Evolutionary conservation across 2,329 filamentous ascomycete species (phyloP), one percentile per base, ranked within the genome.

Genomic region (Colletotrichum simmondsii): DNA sequence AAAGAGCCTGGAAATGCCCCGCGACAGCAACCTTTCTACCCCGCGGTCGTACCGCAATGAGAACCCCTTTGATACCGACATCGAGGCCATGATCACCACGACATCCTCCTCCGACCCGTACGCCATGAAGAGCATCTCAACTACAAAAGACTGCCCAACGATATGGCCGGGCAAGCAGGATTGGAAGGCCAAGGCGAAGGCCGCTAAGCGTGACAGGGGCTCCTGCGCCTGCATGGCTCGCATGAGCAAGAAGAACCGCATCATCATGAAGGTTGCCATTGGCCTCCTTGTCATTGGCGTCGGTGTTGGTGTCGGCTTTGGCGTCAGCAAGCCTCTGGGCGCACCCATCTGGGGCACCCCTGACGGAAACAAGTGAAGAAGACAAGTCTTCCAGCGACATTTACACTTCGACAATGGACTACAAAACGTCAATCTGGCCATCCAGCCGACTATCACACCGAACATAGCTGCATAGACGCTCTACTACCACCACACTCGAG

Each of bases 141-240:
- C 79, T 35, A 86, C 85, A 66, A 84, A 84, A 72, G 88, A 91
- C 73, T 87, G 86, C 76, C 84, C 87, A 57, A 70, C 72, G 35
- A 88, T 91, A 22, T 92, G 90, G 90, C 90, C 90, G 5, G 87
- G 87, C 69, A 86, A 89, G 77, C 85, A 87, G 28, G 86, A 91
- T 78, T 91, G 90, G 89, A 89, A 87, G 80, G 83, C 86, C 73
- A 89, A 90, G 83, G 88, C 88, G 73, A 88, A 88, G 80, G 86
- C 84, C 12, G 87, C 87, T 72, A 90, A 90, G 82, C 87, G 85
- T 72, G 82, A 85, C 63, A 80, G 80, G 61, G 83, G 83, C 67
- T 85, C 83, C 67, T 90, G 89, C 80, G 85, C 85, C 68, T 89
- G 85, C 74, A 83, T 92, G 81, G 86, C 87, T 57, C 80, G 81